A percentile compares a stretch with the other conserved stretches of the same genome.
Conservation (phyloP, 139 green algal species). For the Yamagishiella unicocca region DNA sequence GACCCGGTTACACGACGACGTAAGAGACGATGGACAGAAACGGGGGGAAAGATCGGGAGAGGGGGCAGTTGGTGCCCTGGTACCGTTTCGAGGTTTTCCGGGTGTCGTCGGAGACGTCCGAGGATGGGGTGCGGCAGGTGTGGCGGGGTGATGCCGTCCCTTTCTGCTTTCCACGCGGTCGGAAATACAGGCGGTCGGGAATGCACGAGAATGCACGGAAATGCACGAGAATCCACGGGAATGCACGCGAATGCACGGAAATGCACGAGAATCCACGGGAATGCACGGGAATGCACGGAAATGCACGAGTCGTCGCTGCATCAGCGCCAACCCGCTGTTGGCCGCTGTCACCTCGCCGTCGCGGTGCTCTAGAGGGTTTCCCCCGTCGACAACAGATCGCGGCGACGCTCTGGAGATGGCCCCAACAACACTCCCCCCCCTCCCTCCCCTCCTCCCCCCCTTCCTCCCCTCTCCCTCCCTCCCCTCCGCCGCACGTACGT, state of each 20-base stretch:
- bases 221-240: too few species aligned
- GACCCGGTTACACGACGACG: too few species aligned
- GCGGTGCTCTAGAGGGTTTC: neutral
- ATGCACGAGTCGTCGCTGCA: neutral
- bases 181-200: neutral
- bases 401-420: too few species aligned
- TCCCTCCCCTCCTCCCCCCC: neutral
- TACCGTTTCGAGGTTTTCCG: too few species aligned
- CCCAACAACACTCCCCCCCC: neutral
- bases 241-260: too few species aligned
- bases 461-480: neutral
- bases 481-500: conserved; percentile 44
- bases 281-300: too few species aligned
- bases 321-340: neutral
- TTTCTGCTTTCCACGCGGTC: neutral
- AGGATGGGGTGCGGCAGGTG: neutral
- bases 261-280: too few species aligned
- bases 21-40: too few species aligned
- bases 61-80: too few species aligned
- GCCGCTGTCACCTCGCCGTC: neutral
- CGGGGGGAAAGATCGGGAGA: too few species aligned
- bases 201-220: too few species aligned
- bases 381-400: too few species aligned
- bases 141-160: neutral
- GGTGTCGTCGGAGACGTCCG: neutral